Evolutionary conservation across 805 yeast species (phyloP), one percentile per base, ranked within the genome.

Genomic region (Cyberlindnera xishuangbannaensis): DNA sequence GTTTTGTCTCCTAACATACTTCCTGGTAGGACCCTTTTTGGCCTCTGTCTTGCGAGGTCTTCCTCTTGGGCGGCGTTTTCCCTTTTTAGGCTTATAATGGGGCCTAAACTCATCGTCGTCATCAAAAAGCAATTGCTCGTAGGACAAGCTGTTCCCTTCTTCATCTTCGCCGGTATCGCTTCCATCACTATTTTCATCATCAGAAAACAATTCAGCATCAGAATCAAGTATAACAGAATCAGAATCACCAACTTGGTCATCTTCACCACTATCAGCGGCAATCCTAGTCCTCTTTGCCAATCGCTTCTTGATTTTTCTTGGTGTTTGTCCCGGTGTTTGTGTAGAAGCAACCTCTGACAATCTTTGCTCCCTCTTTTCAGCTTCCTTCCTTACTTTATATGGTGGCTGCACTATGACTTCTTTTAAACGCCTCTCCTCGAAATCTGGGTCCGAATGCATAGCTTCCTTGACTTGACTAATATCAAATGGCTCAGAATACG

Each of bases 41-140:
- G 12, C 54, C 45, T 38, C 48, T 48, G 17, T 57, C 51, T 50
- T 28, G 48, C 52, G 36, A 48, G 35, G 39, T 47, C 57, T 28
- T 50, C 36, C 36, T 6, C n/a, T n/a, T n/a, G n/a, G n/a, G n/a
- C 31, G 17, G 3, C 25, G 31, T 14, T 28, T 20, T 8, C 20
- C 25, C 14, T n/a, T 24, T 15, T 12, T 13, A 8, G 9, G 26
- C 9, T 24, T 22, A 16, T 22, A 12, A 3, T 23, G 10, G 55
- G 55, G 37, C 47, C 56, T 37, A 56, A 55, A 32, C 53, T 53
- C 34, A 49, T 49, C 43, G 15, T 45, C 46, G 16, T 36, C 39
- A 18, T 36, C 39, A 6, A 33, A 29, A 9, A 41, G 22, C 15
- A 33, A 14, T 13, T 23, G 15, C 5, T 29, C 39, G 14, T 30